Conservation (phyloP, 2,329 filamentous ascomycete species). For the Capronia coronata region DNA sequence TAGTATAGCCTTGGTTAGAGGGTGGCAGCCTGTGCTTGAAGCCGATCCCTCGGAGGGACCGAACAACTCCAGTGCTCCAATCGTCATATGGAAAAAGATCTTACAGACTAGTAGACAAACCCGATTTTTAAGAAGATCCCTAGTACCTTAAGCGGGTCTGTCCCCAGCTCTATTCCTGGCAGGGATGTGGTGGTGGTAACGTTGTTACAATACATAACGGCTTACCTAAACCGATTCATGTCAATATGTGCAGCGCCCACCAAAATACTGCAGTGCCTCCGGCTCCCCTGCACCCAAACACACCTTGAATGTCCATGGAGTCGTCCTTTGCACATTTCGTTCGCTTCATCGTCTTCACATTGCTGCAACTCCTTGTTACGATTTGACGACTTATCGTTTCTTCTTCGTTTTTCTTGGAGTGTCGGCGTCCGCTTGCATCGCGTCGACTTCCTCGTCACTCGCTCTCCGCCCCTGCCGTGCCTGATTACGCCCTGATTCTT, state of each 20-base stretch:
- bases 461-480: background rate
- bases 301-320: background rate
- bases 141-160: no score
- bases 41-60: no score
- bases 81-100: no score
- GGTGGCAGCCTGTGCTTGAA: no score
- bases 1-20: no score
- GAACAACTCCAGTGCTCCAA: no score
- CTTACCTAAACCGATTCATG: no score
- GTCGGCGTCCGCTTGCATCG: background rate
- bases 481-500: background rate
- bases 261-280: background rate
- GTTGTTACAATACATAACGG: background rate
- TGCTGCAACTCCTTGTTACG: constrained; percentile 9
- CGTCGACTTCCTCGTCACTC: constrained; percentile 6
- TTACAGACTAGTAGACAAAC: no score
- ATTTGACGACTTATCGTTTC: constrained; percentile 17
- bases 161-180: no score
- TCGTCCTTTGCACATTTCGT: background rate
- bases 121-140: no score
- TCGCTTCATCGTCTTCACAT: background rate
- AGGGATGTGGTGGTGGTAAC: background rate
- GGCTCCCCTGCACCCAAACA: constrained; percentile 1
- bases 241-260: background rate
- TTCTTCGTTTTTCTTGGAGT: constrained; percentile 6